Evolutionary conservation across 2,329 filamentous ascomycete species (phyloP), one percentile per base, ranked within the genome.

Genomic region (Cadophora sp.): DNA sequence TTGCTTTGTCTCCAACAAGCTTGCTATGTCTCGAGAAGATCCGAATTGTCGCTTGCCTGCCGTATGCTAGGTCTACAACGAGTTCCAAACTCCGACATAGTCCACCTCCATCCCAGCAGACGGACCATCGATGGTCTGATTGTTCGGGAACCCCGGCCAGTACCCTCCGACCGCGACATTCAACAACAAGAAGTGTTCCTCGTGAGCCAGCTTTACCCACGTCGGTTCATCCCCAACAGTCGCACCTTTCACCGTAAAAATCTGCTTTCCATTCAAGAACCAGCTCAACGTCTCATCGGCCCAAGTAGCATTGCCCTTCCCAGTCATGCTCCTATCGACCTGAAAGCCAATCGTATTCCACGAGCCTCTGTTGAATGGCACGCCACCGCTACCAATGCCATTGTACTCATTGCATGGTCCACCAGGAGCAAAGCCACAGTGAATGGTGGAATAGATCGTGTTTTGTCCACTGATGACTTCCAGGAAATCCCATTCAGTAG

Each of bases 401-500:
- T 72, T 76, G 27, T 78, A 77, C 73, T 84, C 82, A 50, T 80
- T 78, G 73, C 82, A 84, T 0, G 79, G 78, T 0, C 82, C 83
- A 24, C 80, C 80, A 3, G 74, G 74, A 59, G 74, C 74, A 2
- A 71, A 70, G 62, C 81, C 82, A 75, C 82, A 84, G 76, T 84
- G 83, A 2, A 81, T 73, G 0, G 79, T 81, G 56, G 81, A 77
- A 72, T 77, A 80, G 29, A 78, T 76, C 8, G 67, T 76, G 24
- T 68, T 46, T 31, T 75, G 71, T 43, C 82, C 82, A 73, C 83
- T 83, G 65, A 80, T 73, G 8, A 77, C 74, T 74, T 84, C 83
- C 65, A 84, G 71, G 55, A 84, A 77, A 75, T 84, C 83, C 58
- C 84, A 76, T 76, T 84, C 83, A 65, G 80, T 81, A 14, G 80